Evolutionary conservation across 208 protist species (phyloP), one percentile per base, ranked within the genome.

Genomic region (Trypanosoma vivax): DNA sequence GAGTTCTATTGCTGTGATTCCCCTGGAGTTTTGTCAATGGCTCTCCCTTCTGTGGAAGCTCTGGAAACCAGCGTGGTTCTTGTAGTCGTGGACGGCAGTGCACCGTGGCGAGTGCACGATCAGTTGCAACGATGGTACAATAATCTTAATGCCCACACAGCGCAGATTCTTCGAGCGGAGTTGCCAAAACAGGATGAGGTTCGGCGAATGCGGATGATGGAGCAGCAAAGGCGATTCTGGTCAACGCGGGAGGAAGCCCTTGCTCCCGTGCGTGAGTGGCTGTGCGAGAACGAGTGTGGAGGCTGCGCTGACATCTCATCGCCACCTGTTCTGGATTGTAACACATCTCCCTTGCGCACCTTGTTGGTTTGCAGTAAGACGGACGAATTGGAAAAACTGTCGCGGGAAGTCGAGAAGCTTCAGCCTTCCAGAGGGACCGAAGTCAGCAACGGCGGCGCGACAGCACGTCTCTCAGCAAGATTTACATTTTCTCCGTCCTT

Each of bases 1-100:
- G 87, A 90, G 57, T 90, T 89, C 39, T 94, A 86, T 51, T 90
- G 83, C 63, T 94, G 87, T 53, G 87, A 94, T 65, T 70, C 62
- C 18, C 69, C 73, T 2, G 82, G 81, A 38, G 81, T 78, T 21
- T 65, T 94, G n/a, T 24, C 70, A 28, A 71, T 70, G 47, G 87
- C 87, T 18, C 64, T 94, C 24, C 87, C 87, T 7, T 76, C 74
- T 5, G 48, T 89, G 5, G 62, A 76, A 34, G 56, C 81, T 5
- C 53, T 94, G 27, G 52, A 85, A 34, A 73, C 70, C 19, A 70
- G 70, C 24, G 65, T 90, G 16, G 73, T 94, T 27, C 67, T 88
- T 19, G 57, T 91, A 37, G 69, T 87, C 14, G 62, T 94, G n/a
- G 83, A 94, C 50, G 64, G 73, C 0, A 80, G 83, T 24, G 51